Conservation (phyloP, 495 filamentous ascomycete species). For the Trichoderma virens region DNA sequence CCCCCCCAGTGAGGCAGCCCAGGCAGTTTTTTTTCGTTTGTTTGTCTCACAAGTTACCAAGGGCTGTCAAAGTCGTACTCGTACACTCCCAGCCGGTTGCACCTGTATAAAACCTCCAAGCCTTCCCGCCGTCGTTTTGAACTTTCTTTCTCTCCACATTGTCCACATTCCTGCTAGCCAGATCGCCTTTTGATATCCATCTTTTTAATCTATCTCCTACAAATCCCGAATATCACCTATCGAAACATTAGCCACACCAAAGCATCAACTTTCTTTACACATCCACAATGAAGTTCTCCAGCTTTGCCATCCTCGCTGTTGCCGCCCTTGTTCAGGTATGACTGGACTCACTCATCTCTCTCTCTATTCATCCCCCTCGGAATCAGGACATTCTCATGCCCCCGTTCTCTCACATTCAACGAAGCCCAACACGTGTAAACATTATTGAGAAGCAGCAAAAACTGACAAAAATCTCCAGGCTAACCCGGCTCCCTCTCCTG, state of each 20-base stretch:
- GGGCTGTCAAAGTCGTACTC: too few relatives aligned
- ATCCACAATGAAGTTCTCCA: conserved; percentile 7
- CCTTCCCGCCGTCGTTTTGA: not conserved
- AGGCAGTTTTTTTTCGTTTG: not conserved
- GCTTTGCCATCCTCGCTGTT: conserved; percentile 6
- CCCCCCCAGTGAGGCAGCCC: not conserved
- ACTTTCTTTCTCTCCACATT: not conserved
- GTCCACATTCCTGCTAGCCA: not conserved
- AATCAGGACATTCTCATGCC: not conserved
- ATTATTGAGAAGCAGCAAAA: not conserved
- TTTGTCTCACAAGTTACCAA: too few relatives aligned
- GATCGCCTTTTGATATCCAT: not conserved
- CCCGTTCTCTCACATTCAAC: not conserved
- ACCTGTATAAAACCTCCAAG: not conserved
- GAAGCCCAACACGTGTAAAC: not conserved
- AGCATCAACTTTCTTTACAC: not conserved
- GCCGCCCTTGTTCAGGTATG: conserved; percentile 12
- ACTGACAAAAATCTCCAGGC: not conserved
- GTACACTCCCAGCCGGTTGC: too few relatives aligned
- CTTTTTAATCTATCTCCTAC: not conserved
- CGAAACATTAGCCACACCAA: too few relatives aligned
- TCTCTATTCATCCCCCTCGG: not conserved
- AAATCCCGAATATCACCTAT: conserved; percentile 4
- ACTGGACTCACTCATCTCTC: not conserved
- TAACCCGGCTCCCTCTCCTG: not conserved